These are phyloP conservation scores for Olyra latifolia DNA, from an alignment of 176 grass and related monocot species.

Conservation along the genomic window DNA sequence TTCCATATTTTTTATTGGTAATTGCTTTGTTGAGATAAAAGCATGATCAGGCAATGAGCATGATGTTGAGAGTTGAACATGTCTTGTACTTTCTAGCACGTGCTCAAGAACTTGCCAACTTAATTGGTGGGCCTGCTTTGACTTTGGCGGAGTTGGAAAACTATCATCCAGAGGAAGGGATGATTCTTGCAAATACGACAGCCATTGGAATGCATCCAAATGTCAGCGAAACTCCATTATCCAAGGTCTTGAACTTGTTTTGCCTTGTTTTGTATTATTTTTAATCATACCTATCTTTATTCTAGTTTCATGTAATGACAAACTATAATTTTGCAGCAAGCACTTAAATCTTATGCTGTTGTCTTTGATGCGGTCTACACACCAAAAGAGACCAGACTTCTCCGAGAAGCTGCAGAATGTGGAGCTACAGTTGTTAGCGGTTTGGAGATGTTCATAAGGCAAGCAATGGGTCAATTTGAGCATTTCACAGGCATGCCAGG, in stretches of 20 bases:
- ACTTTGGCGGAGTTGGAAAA: conserved; percentile 82
- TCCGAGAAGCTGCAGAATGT: conserved; percentile 76
- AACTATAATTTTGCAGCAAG: conserved; percentile 62
- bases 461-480: conserved; percentile 93
- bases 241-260: conserved; percentile 58
- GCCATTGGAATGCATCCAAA: conserved; percentile 97
- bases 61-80: not conserved
- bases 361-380: conserved; percentile 97
- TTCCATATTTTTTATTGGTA: not conserved
- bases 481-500: conserved; percentile 80
- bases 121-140: conserved; percentile 85
- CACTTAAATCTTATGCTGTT: conserved; percentile 76
- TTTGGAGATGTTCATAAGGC: conserved; percentile 98
- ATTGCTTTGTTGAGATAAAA: conserved; percentile 13
- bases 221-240: conserved; percentile 83
- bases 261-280: not conserved
- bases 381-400: conserved; percentile 90
- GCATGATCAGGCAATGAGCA: conserved; percentile 9
- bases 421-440: conserved; percentile 87
- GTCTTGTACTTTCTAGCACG: conserved; percentile 53
- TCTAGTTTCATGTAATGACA: not conserved
- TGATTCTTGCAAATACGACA: conserved; percentile 99
- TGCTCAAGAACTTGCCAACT: conserved; percentile 80
- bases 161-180: conserved; percentile 80
- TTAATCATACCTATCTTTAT: not conserved